phyloP scores from a whole-genome alignment of 129 eudicot genomes.

The Arctium lappa region DNA sequence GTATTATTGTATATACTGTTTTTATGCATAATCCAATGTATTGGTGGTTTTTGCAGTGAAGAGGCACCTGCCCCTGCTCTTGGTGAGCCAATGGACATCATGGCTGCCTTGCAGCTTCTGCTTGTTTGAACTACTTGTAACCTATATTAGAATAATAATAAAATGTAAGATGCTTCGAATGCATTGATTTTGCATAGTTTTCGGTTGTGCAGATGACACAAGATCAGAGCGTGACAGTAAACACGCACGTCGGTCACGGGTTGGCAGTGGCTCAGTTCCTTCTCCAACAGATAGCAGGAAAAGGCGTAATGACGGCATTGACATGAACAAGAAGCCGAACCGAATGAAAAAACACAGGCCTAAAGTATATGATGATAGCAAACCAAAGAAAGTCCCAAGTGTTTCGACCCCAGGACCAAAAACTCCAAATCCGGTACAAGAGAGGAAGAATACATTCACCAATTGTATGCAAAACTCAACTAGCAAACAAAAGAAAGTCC shows the following conservation, averaged over 20 bases:
- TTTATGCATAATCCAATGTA: too few species aligned
- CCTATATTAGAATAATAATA: not conserved
- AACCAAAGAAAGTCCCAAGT: conserved; percentile 16
- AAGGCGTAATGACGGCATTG: conserved; percentile 31
- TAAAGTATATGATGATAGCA: conserved; percentile 35
- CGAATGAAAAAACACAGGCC: conserved; percentile 50
- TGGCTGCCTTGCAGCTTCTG: too few species aligned
- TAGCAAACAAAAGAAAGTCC: too few species aligned
- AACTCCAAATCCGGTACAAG: conserved; percentile 27
- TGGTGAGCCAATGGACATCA: too few species aligned
- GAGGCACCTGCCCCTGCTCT: too few species aligned
- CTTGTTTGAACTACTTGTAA: not conserved
- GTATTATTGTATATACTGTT: too few species aligned
- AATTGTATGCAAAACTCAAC: conserved; percentile 1
- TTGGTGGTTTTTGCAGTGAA: too few species aligned
- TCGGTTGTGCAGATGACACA: conserved; percentile 24
- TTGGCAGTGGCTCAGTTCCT: conserved; percentile 19
- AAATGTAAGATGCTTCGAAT: not conserved
- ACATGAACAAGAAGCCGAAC: conserved; percentile 36
- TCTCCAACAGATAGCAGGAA: conserved; percentile 22
- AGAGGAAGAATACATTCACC: not conserved
- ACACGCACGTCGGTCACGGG: conserved; percentile 12
- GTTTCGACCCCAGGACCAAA: conserved; percentile 24
- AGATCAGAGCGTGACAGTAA: not conserved
- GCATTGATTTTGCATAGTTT: not conserved